These are phyloP conservation scores for Aspergillus nanangensis DNA, from an alignment of 495 filamentous ascomycete genomes.

Conservation along the genomic window DNA sequence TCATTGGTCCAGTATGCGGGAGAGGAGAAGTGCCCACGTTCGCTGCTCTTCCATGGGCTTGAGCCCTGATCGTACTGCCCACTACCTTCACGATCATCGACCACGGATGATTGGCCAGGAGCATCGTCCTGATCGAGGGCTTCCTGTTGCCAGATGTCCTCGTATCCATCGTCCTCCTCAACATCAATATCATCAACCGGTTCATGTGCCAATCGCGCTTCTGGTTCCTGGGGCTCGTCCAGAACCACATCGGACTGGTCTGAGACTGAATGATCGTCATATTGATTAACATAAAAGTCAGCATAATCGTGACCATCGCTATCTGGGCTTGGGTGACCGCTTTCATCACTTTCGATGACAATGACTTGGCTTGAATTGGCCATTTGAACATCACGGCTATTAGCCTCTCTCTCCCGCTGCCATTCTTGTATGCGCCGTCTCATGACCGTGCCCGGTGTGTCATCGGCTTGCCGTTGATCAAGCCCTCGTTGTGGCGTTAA, in stretches of 20 bases:
- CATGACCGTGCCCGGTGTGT: slow-evolving; percentile 15
- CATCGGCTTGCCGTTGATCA: slow-evolving; percentile 5
- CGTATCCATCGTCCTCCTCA: slow-evolving; percentile 32
- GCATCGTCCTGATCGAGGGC: slow-evolving; percentile 31
- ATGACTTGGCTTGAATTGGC: slow-evolving; percentile 46
- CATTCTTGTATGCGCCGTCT: slow-evolving; percentile 38
- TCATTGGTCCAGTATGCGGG: slow-evolving; percentile 28
- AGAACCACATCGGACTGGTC: too few species aligned
- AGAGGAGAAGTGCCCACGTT: slow-evolving; percentile 19
- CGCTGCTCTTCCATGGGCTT: slow-evolving; percentile 12
- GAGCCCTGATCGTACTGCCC: slow-evolving; percentile 4
- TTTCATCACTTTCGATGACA: slow-evolving; percentile 45
- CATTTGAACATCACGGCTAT: slow-evolving; percentile 46
- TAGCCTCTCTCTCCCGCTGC: slow-evolving; percentile 46
- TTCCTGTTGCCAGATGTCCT: slow-evolving; percentile 45
- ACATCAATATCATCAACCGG: slow-evolving; percentile 18
- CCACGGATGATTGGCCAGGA: slow-evolving; percentile 17
- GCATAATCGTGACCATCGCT: background rate
- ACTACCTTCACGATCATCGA: slow-evolving; percentile 9
- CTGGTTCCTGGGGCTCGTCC: background rate
- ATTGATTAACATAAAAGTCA: background rate
- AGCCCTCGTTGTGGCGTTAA: slow-evolving; percentile 9
- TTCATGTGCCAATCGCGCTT: background rate
- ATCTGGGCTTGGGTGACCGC: slow-evolving; percentile 5
- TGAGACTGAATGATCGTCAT: background rate